phyloP scores from a whole-genome alignment of 176 grass and related monocot genomes.

The Oryza nivara region DNA sequence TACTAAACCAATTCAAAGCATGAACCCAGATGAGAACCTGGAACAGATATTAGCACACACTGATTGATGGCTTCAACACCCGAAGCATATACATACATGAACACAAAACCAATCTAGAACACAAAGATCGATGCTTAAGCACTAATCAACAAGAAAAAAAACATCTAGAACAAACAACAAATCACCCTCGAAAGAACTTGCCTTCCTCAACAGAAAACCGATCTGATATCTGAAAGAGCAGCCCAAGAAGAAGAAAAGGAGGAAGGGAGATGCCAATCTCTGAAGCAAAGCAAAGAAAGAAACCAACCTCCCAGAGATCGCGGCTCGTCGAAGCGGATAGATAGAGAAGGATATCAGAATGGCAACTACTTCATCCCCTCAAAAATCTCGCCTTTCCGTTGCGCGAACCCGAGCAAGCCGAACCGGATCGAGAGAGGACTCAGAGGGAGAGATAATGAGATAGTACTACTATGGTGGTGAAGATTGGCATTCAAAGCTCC shows the following conservation, averaged over 20 bases:
- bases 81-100: neutral
- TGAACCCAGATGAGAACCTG: neutral
- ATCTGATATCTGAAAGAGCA: neutral
- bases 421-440: constrained; percentile 13
- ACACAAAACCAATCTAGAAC: neutral
- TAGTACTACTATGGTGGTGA: no score
- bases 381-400: neutral
- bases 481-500: constrained; percentile 38
- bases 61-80: neutral
- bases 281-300: neutral
- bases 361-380: neutral
- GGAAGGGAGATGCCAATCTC: neutral
- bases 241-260: neutral
- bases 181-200: neutral
- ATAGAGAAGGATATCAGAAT: constrained; percentile 31
- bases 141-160: neutral
- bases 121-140: neutral
- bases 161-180: neutral
- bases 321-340: neutral
- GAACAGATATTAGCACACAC: constrained; percentile 15
- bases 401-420: neutral
- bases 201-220: neutral
- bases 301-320: constrained; percentile 31
- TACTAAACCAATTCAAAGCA: neutral
- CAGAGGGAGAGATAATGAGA: neutral